phyloP scores from a whole-genome alignment of 2,329 filamentous ascomycete genomes.

The Curvularia lunata region DNA sequence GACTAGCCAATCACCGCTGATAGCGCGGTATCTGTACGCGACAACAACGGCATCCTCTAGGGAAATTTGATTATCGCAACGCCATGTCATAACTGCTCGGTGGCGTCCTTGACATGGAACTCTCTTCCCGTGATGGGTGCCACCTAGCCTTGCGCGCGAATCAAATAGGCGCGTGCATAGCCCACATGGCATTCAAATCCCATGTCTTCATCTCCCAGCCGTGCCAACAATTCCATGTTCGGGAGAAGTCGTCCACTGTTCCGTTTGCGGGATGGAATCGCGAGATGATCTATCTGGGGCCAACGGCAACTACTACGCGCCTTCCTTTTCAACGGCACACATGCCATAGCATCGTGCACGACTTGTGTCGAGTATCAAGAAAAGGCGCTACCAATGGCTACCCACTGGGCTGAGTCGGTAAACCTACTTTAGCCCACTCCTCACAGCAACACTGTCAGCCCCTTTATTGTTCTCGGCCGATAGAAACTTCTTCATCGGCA shows the following conservation, averaged over 20 bases:
- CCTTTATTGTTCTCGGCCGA: too few species aligned
- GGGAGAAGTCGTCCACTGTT: not conserved
- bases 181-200: slow-evolving; percentile 3
- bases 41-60: slow-evolving; percentile 8
- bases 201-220: slow-evolving; percentile 16
- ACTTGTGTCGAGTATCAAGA: not conserved
- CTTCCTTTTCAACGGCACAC: not conserved
- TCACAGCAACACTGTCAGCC: not conserved
- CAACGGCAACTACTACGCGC: too few species aligned
- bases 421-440: not conserved
- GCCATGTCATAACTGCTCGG: not conserved
- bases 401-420: not conserved
- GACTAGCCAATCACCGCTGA: not conserved
- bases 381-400: not conserved
- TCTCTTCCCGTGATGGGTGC: slow-evolving; percentile 3
- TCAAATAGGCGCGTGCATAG: not conserved
- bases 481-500: too few species aligned
- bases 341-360: not conserved
- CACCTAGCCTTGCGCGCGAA: not conserved
- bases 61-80: not conserved
- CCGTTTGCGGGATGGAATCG: slow-evolving; percentile 5
- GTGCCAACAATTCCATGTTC: not conserved
- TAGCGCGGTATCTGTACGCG: not conserved
- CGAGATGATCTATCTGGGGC: not conserved
- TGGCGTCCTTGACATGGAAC: slow-evolving; percentile 5